phyloP scores from a whole-genome alignment of 495 filamentous ascomycete genomes.

The Saxophila tyrrhenica region DNA sequence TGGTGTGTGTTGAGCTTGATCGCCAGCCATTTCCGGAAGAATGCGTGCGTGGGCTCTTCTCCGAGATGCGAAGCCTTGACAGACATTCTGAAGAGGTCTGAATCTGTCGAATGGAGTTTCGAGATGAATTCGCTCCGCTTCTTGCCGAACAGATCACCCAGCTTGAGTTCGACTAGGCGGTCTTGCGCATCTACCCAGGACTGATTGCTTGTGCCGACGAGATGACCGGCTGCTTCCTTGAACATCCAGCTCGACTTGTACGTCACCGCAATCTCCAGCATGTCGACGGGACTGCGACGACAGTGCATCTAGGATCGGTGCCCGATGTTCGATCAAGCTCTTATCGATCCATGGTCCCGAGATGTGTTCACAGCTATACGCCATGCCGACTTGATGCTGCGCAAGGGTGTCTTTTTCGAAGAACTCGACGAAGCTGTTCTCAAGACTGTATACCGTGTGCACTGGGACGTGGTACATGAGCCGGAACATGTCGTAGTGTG shows the following conservation, averaged over 20 bases:
- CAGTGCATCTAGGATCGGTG: neutral
- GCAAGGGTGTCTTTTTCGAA: no score
- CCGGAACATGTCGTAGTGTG: neutral
- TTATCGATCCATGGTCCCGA: neutral
- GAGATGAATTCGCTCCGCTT: neutral
- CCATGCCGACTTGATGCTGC: neutral
- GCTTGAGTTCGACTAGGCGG: neutral
- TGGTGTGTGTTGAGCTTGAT: neutral
- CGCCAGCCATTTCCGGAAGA: neutral
- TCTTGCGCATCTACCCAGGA: neutral
- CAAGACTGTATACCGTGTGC: neutral
- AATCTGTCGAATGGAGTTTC: neutral
- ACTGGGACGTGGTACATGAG: neutral
- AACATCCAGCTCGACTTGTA: neutral
- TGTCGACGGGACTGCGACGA: neutral
- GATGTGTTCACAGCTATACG: neutral
- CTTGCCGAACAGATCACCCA: neutral
- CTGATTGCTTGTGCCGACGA: neutral
- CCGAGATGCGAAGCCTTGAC: neutral
- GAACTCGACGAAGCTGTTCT: neutral
- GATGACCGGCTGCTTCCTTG: neutral
- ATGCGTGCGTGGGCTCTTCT: neutral
- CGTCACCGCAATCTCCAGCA: neutral
- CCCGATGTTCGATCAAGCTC: neutral
- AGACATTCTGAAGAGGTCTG: neutral